phyloP scores from a whole-genome alignment of 805 yeast genomes.

The Danielia reshetovae region DNA sequence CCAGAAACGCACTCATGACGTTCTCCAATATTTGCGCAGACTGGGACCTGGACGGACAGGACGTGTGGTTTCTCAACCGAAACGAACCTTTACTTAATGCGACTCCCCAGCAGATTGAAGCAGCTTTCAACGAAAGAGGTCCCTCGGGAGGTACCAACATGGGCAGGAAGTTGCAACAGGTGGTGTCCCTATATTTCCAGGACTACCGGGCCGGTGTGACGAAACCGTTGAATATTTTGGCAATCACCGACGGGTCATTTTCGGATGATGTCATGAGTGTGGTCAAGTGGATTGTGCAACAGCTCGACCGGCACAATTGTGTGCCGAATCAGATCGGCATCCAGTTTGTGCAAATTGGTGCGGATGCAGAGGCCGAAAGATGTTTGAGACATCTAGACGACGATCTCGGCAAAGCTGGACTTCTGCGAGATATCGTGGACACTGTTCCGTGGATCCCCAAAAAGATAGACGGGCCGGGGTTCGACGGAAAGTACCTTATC shows the following conservation, averaged over 20 bases:
- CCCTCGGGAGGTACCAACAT: conserved; percentile 15
- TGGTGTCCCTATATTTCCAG: conserved; percentile 8
- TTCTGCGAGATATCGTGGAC: conserved; percentile 11
- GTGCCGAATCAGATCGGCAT: conserved; percentile 13
- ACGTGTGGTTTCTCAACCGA: conserved; percentile 11
- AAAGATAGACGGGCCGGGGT: conserved; percentile 10
- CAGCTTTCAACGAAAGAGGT: conserved; percentile 6
- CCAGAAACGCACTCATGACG: conserved; percentile 10
- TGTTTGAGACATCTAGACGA: conserved; percentile 11
- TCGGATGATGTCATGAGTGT: conserved; percentile 13
- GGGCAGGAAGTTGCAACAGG: conserved; percentile 11
- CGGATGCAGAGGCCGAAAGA: conserved; percentile 9
- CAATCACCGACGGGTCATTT: conserved; percentile 15
- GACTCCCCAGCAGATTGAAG: conserved; percentile 9
- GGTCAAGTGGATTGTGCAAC: conserved; percentile 12
- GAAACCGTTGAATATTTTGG: conserved; percentile 12
- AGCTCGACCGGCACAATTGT: conserved; percentile 9
- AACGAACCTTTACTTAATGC: conserved; percentile 5
- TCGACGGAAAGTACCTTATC: conserved; percentile 12
- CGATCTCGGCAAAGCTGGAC: neutral
- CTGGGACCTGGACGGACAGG: conserved; percentile 17
- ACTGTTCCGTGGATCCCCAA: conserved; percentile 12
- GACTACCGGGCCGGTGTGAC: conserved; percentile 8
- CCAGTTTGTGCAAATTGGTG: conserved; percentile 15
- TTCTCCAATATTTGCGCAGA: conserved; percentile 13